Conservation (phyloP, 208 protist genomes). For the Herpetomonas samuelpessoai region DNA sequence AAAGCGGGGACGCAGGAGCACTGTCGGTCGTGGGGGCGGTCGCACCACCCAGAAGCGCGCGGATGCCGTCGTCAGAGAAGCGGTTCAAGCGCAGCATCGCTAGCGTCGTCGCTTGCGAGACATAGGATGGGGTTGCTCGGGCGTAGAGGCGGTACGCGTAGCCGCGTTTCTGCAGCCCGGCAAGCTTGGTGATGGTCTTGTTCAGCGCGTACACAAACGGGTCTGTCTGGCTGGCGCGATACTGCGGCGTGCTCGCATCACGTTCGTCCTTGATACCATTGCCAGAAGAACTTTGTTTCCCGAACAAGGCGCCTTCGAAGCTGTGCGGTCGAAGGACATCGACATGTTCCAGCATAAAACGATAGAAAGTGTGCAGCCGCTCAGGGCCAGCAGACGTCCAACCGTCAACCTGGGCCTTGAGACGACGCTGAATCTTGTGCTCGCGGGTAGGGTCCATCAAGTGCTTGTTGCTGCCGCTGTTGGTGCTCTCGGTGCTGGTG, state of each 20-base stretch:
- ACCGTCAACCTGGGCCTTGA: constrained; percentile 76
- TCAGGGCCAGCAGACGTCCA: constrained; percentile 83
- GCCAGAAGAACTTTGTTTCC: not conserved
- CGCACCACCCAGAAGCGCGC: constrained; percentile 21
- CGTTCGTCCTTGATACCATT: not conserved
- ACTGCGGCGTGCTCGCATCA: not conserved
- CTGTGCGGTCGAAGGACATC: constrained; percentile 23
- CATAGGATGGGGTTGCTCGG: constrained; percentile 27
- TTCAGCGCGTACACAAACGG: constrained; percentile 79
- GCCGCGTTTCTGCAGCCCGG: constrained; percentile 30
- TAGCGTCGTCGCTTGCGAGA: constrained; percentile 41
- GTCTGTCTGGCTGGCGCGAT: constrained; percentile 12
- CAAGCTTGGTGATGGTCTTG: constrained; percentile 53
- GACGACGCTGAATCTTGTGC: constrained; percentile 22
- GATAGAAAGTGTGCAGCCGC: constrained; percentile 75
- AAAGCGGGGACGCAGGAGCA: not conserved
- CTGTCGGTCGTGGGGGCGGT: not conserved
- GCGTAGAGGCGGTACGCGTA: constrained; percentile 76
- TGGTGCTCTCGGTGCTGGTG: not conserved
- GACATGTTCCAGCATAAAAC: constrained; percentile 60
- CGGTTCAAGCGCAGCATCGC: constrained; percentile 64
- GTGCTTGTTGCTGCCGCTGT: not conserved
- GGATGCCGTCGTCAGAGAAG: constrained; percentile 62
- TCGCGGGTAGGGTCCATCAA: constrained; percentile 15
- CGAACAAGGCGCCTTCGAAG: constrained; percentile 4